Evolutionary conservation across 2,329 filamentous ascomycete genomes (phyloP), one percentile per base, ranked within the genome.

Genomic region (Didymella keratinophila): DNA sequence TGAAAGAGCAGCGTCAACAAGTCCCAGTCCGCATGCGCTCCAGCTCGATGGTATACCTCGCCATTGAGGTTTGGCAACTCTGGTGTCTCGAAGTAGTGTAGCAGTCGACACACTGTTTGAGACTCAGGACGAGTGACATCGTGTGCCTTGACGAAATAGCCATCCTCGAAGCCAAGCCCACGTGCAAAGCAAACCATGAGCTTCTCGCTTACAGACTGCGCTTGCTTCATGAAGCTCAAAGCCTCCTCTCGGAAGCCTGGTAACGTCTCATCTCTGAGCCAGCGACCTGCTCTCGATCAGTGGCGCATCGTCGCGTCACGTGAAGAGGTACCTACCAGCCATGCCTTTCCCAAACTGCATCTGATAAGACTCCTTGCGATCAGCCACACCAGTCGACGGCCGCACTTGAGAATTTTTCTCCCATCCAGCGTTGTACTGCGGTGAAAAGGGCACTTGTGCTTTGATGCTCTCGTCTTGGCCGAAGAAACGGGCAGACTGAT

Each of bases 1-100:
- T 89, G 87, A 71, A 89, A 89, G 4, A 89, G 78, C 37, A 89
- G 75, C 0, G 87, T 89, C 21, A 89, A 63, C 56, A 88, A 82
- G 58, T 83, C 86, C 84, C 86, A 89, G 69, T 89, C 87, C 0
- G 84, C 83, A 68, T 89, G 87, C 11, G 86, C 84, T 18, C 87
- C 87, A 0, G 86, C 86, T 25, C 87, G 81, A 68, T 85, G 83
- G 65, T 83, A 86, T 0, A 78, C 78, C n/a, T 79, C 75, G 7
- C 72, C 63, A 18, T 56, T 61, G 2, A 62, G 52, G 16, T 76
- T 64, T 41, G 77, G 66, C 72, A 78, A 32, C 30, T 72, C 63
- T 2, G 78, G 76, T 2, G 73, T 71, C 42, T 70, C 75, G 27
- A 74, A 77, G 69, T 89, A 89, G 68, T 87, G 85, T 20, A 89